Evolutionary conservation across 768 basidiomycete species (phyloP).

Genomic region (Leccinum obscurum): DNA sequence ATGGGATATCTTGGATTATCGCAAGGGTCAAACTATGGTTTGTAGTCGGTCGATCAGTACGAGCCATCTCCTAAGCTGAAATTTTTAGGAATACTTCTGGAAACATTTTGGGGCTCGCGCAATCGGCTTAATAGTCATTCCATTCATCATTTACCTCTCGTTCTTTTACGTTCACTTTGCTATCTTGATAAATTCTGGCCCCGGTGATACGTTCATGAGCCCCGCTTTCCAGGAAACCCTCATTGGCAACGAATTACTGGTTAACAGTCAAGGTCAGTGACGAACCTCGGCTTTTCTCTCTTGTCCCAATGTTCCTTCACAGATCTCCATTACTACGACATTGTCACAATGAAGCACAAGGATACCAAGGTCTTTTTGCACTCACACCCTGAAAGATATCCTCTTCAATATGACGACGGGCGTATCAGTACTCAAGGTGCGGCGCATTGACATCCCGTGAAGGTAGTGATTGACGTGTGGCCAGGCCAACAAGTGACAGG

Average conservation of each 20-base stretch:
- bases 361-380: constrained; percentile 93
- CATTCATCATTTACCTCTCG: constrained; percentile 85
- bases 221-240: constrained; percentile 98
- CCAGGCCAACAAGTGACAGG: constrained; percentile 94
- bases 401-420: constrained; percentile 92
- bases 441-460: background rate
- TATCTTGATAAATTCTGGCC: constrained; percentile 82
- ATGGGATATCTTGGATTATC: constrained; percentile 90
- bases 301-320: constrained; percentile 11
- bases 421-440: constrained; percentile 91
- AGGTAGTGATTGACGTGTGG: background rate
- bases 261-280: constrained; percentile 83
- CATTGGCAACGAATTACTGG: constrained; percentile 83
- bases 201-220: constrained; percentile 97
- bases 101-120: constrained; percentile 87
- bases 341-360: constrained; percentile 84
- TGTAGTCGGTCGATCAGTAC: constrained; percentile 1
- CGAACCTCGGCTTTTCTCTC: background rate
- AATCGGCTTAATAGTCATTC: constrained; percentile 82
- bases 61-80: background rate
- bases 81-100: constrained; percentile 76
- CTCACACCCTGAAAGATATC: constrained; percentile 90
- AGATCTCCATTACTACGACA: constrained; percentile 96
- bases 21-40: constrained; percentile 80
- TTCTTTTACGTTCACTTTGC: constrained; percentile 97